Conservation (phyloP, 2,329 filamentous ascomycete genomes). For the Emmonsia crescens region DNA sequence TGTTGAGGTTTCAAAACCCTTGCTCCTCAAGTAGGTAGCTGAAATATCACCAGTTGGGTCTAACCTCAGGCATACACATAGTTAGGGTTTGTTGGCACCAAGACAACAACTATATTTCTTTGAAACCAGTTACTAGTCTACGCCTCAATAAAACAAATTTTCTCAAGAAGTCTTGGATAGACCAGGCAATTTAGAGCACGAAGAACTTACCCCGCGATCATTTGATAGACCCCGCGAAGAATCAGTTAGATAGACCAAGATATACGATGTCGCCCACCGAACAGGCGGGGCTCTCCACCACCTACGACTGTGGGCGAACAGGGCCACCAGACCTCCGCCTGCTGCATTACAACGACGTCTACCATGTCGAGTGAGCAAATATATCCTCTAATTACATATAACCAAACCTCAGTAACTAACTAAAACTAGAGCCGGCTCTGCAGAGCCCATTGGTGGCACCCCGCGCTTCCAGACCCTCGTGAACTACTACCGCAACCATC, state of each 20-base stretch:
- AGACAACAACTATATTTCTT: neutral
- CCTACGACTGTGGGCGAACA: constrained; percentile 32
- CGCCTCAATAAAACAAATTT: neutral
- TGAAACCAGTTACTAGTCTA: neutral
- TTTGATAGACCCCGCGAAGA: neutral
- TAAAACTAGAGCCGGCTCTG: constrained; percentile 46
- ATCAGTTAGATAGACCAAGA: neutral
- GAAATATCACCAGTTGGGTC: too few species aligned
- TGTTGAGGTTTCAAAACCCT: neutral
- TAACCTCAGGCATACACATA: too few species aligned
- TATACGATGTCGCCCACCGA: constrained; percentile 20
- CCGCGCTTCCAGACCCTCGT: constrained; percentile 69
- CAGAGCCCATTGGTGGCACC: constrained; percentile 73
- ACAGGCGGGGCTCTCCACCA: constrained; percentile 30
- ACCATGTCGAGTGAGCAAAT: constrained; percentile 59
- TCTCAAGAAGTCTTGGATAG: neutral
- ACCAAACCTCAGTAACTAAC: neutral
- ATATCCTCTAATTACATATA: neutral
- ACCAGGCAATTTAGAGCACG: neutral
- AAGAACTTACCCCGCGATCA: neutral
- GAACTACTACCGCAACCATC: constrained; percentile 59
- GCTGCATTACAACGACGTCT: constrained; percentile 88
- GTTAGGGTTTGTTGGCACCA: neutral
- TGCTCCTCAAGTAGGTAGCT: too few species aligned
- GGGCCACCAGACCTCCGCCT: constrained; percentile 62